Evolutionary conservation across 106 monocot genomes (phyloP), one percentile per base, ranked within the genome.

Genomic region (Platanthera zijinensis): DNA sequence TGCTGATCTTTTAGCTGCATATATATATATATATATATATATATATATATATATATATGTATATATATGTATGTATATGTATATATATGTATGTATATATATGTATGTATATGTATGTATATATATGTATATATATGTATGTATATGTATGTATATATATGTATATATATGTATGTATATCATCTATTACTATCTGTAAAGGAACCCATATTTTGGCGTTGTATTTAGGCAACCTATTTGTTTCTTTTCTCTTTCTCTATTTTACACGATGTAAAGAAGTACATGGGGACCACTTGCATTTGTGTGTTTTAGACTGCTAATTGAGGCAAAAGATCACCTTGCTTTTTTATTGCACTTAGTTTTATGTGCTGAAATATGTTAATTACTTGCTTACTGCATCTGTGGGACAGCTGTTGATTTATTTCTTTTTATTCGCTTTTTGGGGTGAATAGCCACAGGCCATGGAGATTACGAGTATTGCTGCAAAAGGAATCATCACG

Each of bases 401-500:
- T 28, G 1, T 8, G 18, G 45, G 30, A 57, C 3, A 51, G 7
- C 22, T 30, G 0, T 75, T 39, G 53, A 15, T 14, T 53, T 22
- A 32, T 71, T 39, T 6, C 6, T 67, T n/a, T 74, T 22, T 10
- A 11, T 74, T 52, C 8, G 21, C 10, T 57, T 61, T 62, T n/a
- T 57, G 5, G 5, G 15, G 12, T 46, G 30, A 52, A 48, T 21
- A 94, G 94, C 97, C 97, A 84, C 91, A 92, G 67, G 72, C 85
- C 80, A 82, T 67, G 86, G 86, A 99, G 83, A 50, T 99, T 12
- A 91, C 83, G 77, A 78, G 74, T 63, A 87, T 99, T 76, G 97
- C 97, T 66, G 87, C 91, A 57, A 83, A 99, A 94, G 97, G 97
- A 70, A 82, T 99, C 50, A 66, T 90, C 22, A 89, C 93, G 84